Evolutionary conservation across 78 protist species (phyloP), one percentile per base, ranked within the genome.

Genomic region (Dictyostelium firmibasis): DNA sequence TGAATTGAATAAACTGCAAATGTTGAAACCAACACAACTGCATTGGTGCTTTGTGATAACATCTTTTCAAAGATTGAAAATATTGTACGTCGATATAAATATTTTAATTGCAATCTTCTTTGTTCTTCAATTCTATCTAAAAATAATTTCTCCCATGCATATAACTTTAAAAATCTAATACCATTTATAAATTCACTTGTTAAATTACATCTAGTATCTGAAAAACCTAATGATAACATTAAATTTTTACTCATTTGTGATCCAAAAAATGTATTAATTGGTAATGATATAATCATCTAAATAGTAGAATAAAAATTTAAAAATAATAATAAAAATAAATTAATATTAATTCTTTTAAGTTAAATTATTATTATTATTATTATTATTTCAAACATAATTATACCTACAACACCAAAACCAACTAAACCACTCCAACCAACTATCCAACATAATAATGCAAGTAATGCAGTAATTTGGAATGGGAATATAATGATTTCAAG

Each of bases 111-210:
- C 11, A 16, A 23, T 5, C 6, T 25, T 20, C 93, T 20, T n/a
- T 72, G 25, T 13, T 25, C 25, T 25, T 79, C 25, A 27, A 87
- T 78, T 29, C 67, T 31, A 64, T 87, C 81, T 11, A 78, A 41
- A 62, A 87, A 87, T 23, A 47, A 33, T 29, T 79, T 82, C 20
- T 87, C 93, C 93, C 93, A 87, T 57, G 84, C 85, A 87, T 87
- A 87, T 11, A 64, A 16, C 64, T 87, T 87, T 13, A 87, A 38
- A 43, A 87, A 79, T 78, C 85, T 53, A 29, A 87, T 78, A 0
- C 93, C 93, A 79, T 47, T 64, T 31, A 87, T 41, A 6, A 87
- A 23, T 14, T 87, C 93, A 3, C 53, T 11, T 14, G 72, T 87
- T 16, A 87, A 43, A 6, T 53, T 25, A 18, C 70, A 47, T 8